phyloP scores from a whole-genome alignment of 78 protist species.

The Chrysochromulina parva region DNA sequence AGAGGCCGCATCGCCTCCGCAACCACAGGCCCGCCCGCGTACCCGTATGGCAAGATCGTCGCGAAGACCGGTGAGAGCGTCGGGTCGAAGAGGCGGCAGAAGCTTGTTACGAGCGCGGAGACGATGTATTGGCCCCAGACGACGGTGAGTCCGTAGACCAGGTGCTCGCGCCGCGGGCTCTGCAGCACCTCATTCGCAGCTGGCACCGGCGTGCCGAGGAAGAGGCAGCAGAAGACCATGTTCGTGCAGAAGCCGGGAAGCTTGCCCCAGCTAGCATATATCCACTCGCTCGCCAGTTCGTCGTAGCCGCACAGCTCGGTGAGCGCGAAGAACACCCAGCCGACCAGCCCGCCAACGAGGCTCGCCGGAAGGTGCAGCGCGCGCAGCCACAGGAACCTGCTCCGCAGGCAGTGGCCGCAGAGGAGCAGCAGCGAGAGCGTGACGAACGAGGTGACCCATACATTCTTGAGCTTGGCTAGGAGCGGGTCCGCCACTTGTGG shows the following conservation, averaged over 20 bases:
- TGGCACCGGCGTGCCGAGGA: constrained; percentile 26
- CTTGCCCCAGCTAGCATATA: not conserved
- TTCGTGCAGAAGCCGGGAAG: constrained; percentile 7
- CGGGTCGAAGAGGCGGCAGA: not conserved
- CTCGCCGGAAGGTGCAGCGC: not conserved
- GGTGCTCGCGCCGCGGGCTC: not conserved
- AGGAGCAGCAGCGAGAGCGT: not conserved
- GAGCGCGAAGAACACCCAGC: not conserved
- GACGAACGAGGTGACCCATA: not conserved
- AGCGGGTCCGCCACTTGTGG: not conserved
- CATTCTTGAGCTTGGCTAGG: not conserved
- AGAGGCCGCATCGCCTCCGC: constrained; percentile 1
- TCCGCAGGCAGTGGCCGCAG: not conserved
- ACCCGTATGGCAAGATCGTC: not conserved
- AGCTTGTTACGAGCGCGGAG: not conserved
- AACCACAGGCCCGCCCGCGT: constrained; percentile 40
- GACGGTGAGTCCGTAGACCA: constrained; percentile 8
- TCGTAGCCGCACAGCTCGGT: not conserved
- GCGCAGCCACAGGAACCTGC: not conserved
- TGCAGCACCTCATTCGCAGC: not conserved
- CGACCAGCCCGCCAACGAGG: not conserved
- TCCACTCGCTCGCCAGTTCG: not conserved
- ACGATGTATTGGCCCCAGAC: constrained; percentile 31
- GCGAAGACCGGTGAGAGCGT: not conserved
- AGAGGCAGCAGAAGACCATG: constrained; percentile 18